Base-by-base conservation (phyloP, 306 rosid genomes). In the Cucumis sativus region DNA sequence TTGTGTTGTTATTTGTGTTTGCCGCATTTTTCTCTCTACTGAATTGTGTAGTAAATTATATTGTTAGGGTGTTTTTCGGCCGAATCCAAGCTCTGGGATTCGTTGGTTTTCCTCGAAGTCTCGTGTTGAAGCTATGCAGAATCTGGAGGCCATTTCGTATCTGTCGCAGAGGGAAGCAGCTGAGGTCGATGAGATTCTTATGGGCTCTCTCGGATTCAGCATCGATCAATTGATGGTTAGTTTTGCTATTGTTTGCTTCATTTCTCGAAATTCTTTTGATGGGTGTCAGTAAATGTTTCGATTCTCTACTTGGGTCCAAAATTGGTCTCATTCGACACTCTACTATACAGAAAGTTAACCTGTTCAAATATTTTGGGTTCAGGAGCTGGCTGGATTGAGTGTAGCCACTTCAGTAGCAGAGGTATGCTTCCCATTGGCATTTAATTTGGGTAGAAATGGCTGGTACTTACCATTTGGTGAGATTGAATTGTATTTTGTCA, bases 301-400 rank as follows among this genome's bases (percentile, higher is more conserved):
- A n/a, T 41, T 21, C 10, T 20, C 5, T 40, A 66, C 30, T 17
- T 20, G 14, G 30, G 14, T 59, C 47, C 14, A 41, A 51, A 58
- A 56, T 14, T 70, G 47, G 40, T 81, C 57, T 35, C 17, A 17
- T 30, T 77, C 45, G 6, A 41, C 18, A 39, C 55, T 81, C 43
- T 10, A 37, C 30, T 37, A 17, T 13, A 16, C 80, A 59, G 78
- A 68, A 47, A 81, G 69, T 49, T 8, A 6, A 21, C 60, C 14
- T 74, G 60, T 35, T 54, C 55, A 68, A 57, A 14, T 16, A 52
- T 61, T 51, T 68, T 43, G 23, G 76, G 83, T 79, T 41, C 77
- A 95, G 99, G 99, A 95, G 83, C 84, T 95, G 88, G 99, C 99
- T 79, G 99, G 99, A 80, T 84, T 95, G 85, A 95, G 99, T 25